A percentile compares a stretch with the other conserved stretches of the same genome.
Evolutionary conservation across 148 eudicot genomes (phyloP).

Genomic region (Amaranthus hypochondriacus): DNA sequence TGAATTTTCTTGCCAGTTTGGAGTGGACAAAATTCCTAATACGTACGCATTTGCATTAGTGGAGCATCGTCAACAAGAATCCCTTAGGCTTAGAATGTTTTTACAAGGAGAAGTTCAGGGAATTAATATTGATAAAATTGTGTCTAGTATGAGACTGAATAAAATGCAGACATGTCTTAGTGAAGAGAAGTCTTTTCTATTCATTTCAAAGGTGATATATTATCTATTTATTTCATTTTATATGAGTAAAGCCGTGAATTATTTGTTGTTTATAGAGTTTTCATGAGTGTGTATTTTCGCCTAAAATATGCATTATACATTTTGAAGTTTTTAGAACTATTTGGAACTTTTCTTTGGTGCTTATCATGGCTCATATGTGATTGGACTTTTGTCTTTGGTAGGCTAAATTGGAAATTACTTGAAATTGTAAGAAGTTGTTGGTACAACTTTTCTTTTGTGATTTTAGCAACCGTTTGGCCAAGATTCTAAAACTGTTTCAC

Average conservation of each 20-base stretch:
- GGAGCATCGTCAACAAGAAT: conserved; percentile 57
- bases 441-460: too few species aligned
- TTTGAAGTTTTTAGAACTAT: too few species aligned
- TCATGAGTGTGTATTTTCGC: not conserved
- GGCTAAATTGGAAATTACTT: too few species aligned
- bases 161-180: conserved; percentile 48
- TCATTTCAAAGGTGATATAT: conserved; percentile 55
- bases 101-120: conserved; percentile 59
- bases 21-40: conserved; percentile 36
- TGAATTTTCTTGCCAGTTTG: conserved; percentile 46
- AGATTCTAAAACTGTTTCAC: too few species aligned
- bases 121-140: conserved; percentile 29
- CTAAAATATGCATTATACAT: too few species aligned
- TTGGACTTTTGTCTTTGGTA: too few species aligned
- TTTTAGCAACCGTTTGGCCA: too few species aligned
- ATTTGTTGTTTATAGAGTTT: not conserved
- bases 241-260: too few species aligned
- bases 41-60: conserved; percentile 80
- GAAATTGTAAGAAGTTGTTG: too few species aligned
- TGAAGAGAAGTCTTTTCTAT: conserved; percentile 25
- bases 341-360: too few species aligned
- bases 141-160: conserved; percentile 48
- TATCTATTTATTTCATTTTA: not conserved
- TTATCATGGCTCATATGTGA: too few species aligned
- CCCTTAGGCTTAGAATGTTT: conserved; percentile 57